These are phyloP conservation scores for Pichia heedii DNA, from an alignment of 805 yeast genomes.

Conservation along the genomic window DNA sequence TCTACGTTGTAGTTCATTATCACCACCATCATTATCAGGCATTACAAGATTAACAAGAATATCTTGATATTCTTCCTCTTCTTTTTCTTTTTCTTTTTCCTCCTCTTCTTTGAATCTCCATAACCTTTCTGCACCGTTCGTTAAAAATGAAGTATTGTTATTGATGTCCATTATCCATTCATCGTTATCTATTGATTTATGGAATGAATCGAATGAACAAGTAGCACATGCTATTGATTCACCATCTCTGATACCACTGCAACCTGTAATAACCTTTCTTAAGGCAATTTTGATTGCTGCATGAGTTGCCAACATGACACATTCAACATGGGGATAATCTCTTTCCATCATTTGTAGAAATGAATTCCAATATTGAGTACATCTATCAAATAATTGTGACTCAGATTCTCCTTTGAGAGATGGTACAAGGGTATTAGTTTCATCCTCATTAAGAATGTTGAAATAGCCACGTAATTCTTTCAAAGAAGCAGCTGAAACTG, in stretches of 20 bases:
- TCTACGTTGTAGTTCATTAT: conserved; percentile 9
- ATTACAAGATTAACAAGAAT: conserved; percentile 49
- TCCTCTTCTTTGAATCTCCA: conserved; percentile 53
- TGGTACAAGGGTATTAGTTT: conserved; percentile 48
- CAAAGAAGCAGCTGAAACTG: conserved; percentile 48
- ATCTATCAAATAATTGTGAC: conserved; percentile 57
- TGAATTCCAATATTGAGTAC: conserved; percentile 40
- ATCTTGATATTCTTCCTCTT: conserved; percentile 31
- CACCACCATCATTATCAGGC: conserved; percentile 19
- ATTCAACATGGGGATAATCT: conserved; percentile 49
- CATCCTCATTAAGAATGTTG: conserved; percentile 34
- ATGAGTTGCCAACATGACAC: conserved; percentile 73
- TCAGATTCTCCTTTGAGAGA: conserved; percentile 65
- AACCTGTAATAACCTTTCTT: conserved; percentile 65
- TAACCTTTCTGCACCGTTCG: conserved; percentile 83
- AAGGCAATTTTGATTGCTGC: conserved; percentile 90
- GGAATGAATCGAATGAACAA: conserved; percentile 69
- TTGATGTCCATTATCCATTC: conserved; percentile 59
- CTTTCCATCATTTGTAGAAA: conserved; percentile 52
- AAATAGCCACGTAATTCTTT: conserved; percentile 46
- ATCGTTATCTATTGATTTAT: conserved; percentile 17
- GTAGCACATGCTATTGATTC: conserved; percentile 59
- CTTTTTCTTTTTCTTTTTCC: background rate
- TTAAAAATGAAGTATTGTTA: conserved; percentile 65
- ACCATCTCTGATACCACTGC: conserved; percentile 35